phyloP scores from a whole-genome alignment of 768 basidiomycete species.

The Psilocybe tampanensis region DNA sequence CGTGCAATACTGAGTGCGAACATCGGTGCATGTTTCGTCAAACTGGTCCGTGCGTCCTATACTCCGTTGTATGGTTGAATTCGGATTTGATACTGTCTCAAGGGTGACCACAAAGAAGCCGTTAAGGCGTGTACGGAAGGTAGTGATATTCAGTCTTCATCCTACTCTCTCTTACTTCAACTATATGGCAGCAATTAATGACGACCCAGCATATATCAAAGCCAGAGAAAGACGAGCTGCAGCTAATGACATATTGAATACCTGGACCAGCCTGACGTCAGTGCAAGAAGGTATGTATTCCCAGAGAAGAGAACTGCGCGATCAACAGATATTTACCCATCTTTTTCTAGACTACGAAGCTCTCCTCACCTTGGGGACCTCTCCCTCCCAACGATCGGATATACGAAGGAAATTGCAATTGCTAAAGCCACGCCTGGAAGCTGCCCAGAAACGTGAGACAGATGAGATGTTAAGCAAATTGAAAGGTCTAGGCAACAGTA shows the following conservation, averaged over 20 bases:
- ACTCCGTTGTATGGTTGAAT: background rate
- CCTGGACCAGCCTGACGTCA: conserved; percentile 81
- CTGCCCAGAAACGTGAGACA: conserved; percentile 84
- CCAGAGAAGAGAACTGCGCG: background rate
- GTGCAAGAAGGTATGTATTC: conserved; percentile 76
- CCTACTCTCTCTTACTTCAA: background rate
- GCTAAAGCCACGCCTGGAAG: conserved; percentile 71
- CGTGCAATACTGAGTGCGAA: conserved; percentile 85
- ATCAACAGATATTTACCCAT: background rate
- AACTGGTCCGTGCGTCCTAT: conserved; percentile 54
- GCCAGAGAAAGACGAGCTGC: conserved; percentile 87
- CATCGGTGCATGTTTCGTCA: conserved; percentile 82
- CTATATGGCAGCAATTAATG: conserved; percentile 64
- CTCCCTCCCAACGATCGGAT: conserved; percentile 47
- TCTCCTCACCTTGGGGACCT: conserved; percentile 65
- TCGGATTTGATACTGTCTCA: conserved; percentile 2
- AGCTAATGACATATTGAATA: conserved; percentile 77
- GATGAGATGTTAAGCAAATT: conserved; percentile 91
- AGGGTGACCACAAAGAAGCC: conserved; percentile 81
- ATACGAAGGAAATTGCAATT: conserved; percentile 49
- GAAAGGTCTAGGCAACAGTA: conserved; percentile 88
- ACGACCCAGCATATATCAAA: conserved; percentile 86
- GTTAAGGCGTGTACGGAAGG: conserved; percentile 84
- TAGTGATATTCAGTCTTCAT: conserved; percentile 17
- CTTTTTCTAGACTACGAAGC: conserved; percentile 74